These are phyloP conservation scores for Ophiocordyceps sinensis DNA, from an alignment of 2,329 filamentous ascomycete species.

Conservation along the genomic window DNA sequence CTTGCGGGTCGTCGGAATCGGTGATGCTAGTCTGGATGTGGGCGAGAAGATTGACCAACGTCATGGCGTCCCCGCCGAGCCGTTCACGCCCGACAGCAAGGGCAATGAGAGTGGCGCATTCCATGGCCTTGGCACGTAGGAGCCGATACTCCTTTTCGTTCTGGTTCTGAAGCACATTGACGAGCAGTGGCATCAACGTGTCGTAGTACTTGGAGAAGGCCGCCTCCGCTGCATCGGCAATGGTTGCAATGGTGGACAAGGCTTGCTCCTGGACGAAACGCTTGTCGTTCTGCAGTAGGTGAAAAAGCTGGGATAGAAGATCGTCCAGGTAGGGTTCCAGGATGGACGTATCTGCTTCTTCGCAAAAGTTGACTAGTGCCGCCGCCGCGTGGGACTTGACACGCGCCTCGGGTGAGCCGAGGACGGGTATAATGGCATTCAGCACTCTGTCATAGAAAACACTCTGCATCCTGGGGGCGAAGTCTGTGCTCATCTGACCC, in stretches of 20 bases:
- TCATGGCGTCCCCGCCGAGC: constrained; percentile 76
- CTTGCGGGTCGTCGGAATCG: constrained; percentile 88
- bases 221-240: constrained; percentile 93
- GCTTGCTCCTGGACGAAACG: constrained; percentile 97
- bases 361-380: constrained; percentile 97
- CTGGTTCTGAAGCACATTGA: constrained; percentile 77
- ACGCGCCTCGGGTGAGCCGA: constrained; percentile 78
- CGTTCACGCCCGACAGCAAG: constrained; percentile 88
- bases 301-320: constrained; percentile 71
- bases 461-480: constrained; percentile 93
- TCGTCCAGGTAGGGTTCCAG: constrained; percentile 89
- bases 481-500: constrained; percentile 99
- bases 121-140: constrained; percentile 94
- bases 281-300: constrained; percentile 79
- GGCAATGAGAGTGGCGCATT: constrained; percentile 92
- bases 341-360: constrained; percentile 86
- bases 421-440: constrained; percentile 80
- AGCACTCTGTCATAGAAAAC: constrained; percentile 84
- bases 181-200: constrained; percentile 85
- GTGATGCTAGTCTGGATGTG: constrained; percentile 76
- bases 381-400: constrained; percentile 96
- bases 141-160: constrained; percentile 88
- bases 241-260: constrained; percentile 92
- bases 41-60: constrained; percentile 74
- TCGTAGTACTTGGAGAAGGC: constrained; percentile 94